These are phyloP conservation scores for Adansonia grandidieri DNA, from an alignment of 441 rosid species.

Conservation along the genomic window DNA sequence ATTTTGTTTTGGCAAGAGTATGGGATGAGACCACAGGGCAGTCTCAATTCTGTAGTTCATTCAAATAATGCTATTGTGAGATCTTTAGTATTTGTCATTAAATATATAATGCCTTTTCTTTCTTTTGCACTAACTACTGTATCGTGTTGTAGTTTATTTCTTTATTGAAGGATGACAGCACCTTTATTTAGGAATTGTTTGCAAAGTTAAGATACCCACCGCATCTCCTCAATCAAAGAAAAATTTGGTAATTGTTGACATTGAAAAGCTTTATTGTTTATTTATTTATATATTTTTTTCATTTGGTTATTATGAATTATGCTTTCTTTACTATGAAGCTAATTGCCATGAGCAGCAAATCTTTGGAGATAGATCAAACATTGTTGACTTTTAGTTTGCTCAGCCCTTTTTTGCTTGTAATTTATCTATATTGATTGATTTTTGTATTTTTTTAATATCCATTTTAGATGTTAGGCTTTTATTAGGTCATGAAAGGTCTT, in stretches of 20 bases:
- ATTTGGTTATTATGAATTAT: background rate
- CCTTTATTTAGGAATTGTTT: constrained; percentile 94
- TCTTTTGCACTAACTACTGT: constrained; percentile 28
- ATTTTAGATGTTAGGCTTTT: background rate
- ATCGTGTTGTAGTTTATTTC: constrained; percentile 75
- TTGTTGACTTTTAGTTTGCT: background rate
- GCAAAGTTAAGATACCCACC: constrained; percentile 68
- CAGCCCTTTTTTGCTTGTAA: background rate
- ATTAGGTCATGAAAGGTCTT: constrained; percentile 4
- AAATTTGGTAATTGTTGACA: constrained; percentile 69
- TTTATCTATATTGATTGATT: background rate
- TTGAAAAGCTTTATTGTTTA: background rate
- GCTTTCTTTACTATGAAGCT: background rate
- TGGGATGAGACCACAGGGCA: constrained; percentile 91
- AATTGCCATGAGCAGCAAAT: background rate
- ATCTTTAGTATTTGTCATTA: constrained; percentile 25
- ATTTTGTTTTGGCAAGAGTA: constrained; percentile 94
- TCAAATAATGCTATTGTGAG: constrained; percentile 93
- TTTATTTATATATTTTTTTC: constrained; percentile 2
- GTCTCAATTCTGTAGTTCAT: constrained; percentile 89
- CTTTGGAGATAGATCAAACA: background rate
- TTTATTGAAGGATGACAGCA: constrained; percentile 86
- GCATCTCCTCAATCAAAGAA: constrained; percentile 85
- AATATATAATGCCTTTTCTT: constrained; percentile 1
- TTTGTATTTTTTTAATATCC: background rate